A percentile compares a stretch with the other conserved stretches of the same genome.
These are phyloP conservation scores for Cicer judaicum DNA, from an alignment of 306 rosid genomes.

Conservation along the genomic window DNA sequence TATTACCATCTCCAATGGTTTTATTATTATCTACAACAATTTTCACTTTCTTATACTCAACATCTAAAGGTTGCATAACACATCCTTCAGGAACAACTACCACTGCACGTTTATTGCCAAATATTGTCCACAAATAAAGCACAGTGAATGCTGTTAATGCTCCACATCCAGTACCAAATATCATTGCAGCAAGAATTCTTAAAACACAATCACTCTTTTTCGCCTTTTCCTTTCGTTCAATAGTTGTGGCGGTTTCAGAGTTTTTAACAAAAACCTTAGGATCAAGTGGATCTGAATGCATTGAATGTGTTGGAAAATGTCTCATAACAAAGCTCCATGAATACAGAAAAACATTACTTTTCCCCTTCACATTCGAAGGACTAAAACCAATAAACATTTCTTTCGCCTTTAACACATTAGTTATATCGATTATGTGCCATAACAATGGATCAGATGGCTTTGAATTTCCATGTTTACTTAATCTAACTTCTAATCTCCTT, in stretches of 20 bases:
- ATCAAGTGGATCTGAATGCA: slow-evolving; percentile 91
- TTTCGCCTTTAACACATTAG: slow-evolving; percentile 52
- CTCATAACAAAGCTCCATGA: slow-evolving; percentile 81
- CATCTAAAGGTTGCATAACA: slow-evolving; percentile 58
- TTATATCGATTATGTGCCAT: slow-evolving; percentile 59
- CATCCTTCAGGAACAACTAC: slow-evolving; percentile 74
- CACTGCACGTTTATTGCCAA: slow-evolving; percentile 69
- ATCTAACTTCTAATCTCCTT: slow-evolving; percentile 68
- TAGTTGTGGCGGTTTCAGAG: slow-evolving; percentile 43
- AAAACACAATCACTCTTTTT: slow-evolving; percentile 63
- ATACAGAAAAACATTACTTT: slow-evolving; percentile 39
- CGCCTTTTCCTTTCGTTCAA: slow-evolving; percentile 26
- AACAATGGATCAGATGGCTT: slow-evolving; percentile 71
- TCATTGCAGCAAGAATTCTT: slow-evolving; percentile 70
- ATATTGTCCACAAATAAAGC: slow-evolving; percentile 75
- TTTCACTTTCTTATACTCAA: slow-evolving; percentile 72
- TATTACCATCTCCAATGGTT: slow-evolving; percentile 69
- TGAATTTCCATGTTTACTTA: slow-evolving; percentile 53
- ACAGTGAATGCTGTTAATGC: slow-evolving; percentile 67
- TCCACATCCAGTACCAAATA: slow-evolving; percentile 87
- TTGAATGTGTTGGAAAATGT: slow-evolving; percentile 61
- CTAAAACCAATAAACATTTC: slow-evolving; percentile 70
- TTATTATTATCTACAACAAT: slow-evolving; percentile 62
- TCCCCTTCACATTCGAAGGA: slow-evolving; percentile 15
- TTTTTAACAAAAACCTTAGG: slow-evolving; percentile 57